A percentile compares a stretch with the other conserved stretches of the same genome.
Evolutionary conservation across 805 yeast species (phyloP).

Genomic region (Wickerhamomyces ciferrii): DNA sequence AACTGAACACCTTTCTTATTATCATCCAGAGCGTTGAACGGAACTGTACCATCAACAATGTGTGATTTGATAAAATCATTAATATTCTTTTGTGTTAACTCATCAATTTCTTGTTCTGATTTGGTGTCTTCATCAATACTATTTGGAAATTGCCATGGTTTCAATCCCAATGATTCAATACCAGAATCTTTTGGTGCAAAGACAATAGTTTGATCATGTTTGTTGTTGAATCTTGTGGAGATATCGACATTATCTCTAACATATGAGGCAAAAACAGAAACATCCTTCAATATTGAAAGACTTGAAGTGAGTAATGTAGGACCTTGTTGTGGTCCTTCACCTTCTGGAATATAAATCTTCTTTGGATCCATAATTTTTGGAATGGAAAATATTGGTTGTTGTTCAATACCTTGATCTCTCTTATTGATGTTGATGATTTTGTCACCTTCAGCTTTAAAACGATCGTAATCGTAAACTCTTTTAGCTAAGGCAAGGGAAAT

Average conservation of each 20-base stretch:
- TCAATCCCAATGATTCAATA: conserved; percentile 39
- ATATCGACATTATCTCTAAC: conserved; percentile 57
- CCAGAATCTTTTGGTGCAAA: conserved; percentile 73
- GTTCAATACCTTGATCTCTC: background rate
- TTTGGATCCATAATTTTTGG: conserved; percentile 5
- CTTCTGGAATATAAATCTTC: conserved; percentile 16
- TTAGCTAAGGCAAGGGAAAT: background rate
- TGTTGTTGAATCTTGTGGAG: conserved; percentile 40
- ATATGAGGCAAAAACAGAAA: conserved; percentile 64
- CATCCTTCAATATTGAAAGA: conserved; percentile 28
- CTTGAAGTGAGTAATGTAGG: conserved; percentile 25
- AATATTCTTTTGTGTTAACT: conserved; percentile 44
- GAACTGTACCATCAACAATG: conserved; percentile 34
- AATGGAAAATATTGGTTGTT: conserved; percentile 17
- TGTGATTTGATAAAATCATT: conserved; percentile 59
- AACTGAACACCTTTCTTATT: conserved; percentile 24
- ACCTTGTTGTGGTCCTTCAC: conserved; percentile 23
- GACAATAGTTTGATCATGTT: conserved; percentile 39
- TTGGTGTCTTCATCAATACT: conserved; percentile 32
- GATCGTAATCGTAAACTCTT: background rate
- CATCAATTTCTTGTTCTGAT: conserved; percentile 40
- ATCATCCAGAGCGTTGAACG: conserved; percentile 14
- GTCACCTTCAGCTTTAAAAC: background rate
- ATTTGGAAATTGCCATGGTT: conserved; percentile 83
- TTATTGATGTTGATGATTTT: background rate